These are phyloP conservation scores for Pyrenochaeta sp. DNA, from an alignment of 2,329 filamentous ascomycete genomes.

Conservation along the genomic window DNA sequence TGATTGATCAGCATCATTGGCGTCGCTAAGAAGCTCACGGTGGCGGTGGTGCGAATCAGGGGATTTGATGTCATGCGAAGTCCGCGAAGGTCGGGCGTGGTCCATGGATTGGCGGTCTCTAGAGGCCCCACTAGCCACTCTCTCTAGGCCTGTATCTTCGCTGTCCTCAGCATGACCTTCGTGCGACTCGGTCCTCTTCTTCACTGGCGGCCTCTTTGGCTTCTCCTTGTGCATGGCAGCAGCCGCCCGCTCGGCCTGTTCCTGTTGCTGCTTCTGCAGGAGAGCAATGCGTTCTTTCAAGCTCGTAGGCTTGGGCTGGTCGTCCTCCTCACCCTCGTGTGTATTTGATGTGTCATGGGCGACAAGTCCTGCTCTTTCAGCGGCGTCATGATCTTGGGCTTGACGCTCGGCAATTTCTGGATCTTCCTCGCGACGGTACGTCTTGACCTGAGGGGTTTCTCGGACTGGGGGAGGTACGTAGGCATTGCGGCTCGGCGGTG, in stretches of 20 bases:
- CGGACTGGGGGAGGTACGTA: slow-evolving; percentile 83
- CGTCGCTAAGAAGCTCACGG: slow-evolving; percentile 66
- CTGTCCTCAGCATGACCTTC: slow-evolving; percentile 41
- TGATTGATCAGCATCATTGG: slow-evolving; percentile 72
- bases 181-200: slow-evolving; percentile 67
- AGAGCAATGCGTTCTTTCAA: slow-evolving; percentile 95
- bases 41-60: slow-evolving; percentile 52
- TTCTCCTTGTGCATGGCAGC: slow-evolving; percentile 86
- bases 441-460: slow-evolving; percentile 74
- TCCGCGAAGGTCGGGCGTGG: slow-evolving; percentile 48
- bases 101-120: slow-evolving; percentile 52
- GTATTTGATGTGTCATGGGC: slow-evolving; percentile 50
- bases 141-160: slow-evolving; percentile 50
- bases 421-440: slow-evolving; percentile 89
- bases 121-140: slow-evolving; percentile 45
- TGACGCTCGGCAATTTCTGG: slow-evolving; percentile 70
- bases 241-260: slow-evolving; percentile 84
- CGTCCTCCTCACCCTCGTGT: slow-evolving; percentile 69
- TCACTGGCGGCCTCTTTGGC: slow-evolving; percentile 73
- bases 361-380: slow-evolving; percentile 72
- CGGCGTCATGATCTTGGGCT: slow-evolving; percentile 70
- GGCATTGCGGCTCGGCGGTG: slow-evolving; percentile 90
- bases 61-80: slow-evolving; percentile 50
- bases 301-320: slow-evolving; percentile 90
- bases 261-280: slow-evolving; percentile 90